Evolutionary conservation across 352 stramenopile species (phyloP).

Genomic region (Pythium coloratum): DNA sequence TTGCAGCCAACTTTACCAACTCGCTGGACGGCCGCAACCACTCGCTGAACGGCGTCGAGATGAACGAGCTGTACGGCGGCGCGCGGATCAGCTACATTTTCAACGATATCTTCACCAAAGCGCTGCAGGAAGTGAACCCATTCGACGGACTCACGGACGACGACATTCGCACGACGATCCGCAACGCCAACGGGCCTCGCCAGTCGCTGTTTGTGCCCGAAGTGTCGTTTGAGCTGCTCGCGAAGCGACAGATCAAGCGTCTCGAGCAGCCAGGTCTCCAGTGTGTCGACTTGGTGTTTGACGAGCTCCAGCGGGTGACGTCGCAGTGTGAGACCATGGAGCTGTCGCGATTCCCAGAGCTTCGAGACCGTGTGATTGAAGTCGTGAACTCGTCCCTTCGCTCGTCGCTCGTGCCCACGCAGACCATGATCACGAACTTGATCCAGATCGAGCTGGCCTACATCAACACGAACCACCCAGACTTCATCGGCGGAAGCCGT

Average conservation of each 20-base stretch:
- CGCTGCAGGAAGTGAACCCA: constrained; percentile 90
- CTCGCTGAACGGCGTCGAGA: constrained; percentile 73
- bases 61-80: constrained; percentile 95
- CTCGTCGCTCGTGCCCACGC: constrained; percentile 73
- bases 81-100: constrained; percentile 99
- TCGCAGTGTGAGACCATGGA: constrained; percentile 95
- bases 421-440: constrained; percentile 97
- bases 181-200: constrained; percentile 97
- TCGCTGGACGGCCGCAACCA: constrained; percentile 87
- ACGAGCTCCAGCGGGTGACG: constrained; percentile 96
- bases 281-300: constrained; percentile 98
- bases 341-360: constrained; percentile 93
- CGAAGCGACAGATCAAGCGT: constrained; percentile 96
- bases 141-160: constrained; percentile 98
- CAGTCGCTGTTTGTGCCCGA: constrained; percentile 98
- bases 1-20: constrained; percentile 89
- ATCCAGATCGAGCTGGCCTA: constrained; percentile 99
- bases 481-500: constrained; percentile 97
- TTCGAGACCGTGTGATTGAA: constrained; percentile 96
- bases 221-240: constrained; percentile 98
- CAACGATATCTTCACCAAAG: constrained; percentile 95
- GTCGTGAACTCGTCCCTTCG: constrained; percentile 91
- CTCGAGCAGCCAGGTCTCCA: constrained; percentile 95
- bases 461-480: constrained; percentile 99
- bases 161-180: constrained; percentile 99